Base-by-base conservation (phyloP, 23 red algal genomes). In the Gracilaria gracilis region DNA sequence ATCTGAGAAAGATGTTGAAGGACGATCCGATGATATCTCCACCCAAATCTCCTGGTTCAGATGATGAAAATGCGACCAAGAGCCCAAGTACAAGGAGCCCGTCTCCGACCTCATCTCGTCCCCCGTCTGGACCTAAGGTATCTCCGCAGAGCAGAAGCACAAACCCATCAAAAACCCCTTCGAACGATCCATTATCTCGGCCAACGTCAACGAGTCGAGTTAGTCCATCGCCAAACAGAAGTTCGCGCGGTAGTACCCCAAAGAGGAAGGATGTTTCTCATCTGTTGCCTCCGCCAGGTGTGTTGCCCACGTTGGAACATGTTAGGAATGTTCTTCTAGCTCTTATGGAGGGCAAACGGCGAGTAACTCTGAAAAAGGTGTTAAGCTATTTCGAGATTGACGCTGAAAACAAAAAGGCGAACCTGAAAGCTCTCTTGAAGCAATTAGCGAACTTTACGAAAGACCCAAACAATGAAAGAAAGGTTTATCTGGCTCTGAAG, bases 1-100 rank as follows among this genome's bases (percentile, higher is more conserved):
- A 89, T 50, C 75, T 89, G 0, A 40, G 33, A 34, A 77, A 79
- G 71, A 73, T 89, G 71, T 74, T 89, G n/a, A 89, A 89, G 85
- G 85, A 89, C 34, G 85, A 89, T 21, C 85, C 85, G 42, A 78
- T 80, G 40, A 65, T 50, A 38, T 37, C 74, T 27, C 49, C 38
- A 37, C 85, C 85, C 0, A 42, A 67, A 9, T 79, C 85, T n/a
- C 71, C 74, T 64, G 48, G 44, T 12, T 80, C 70, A 57, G 85
- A 89, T 27, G 62, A 55, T 49, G 71, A 89, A 46, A 50, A 89
- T 24, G 85, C 62, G 53, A 13, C 35, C 9, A 77, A 79, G 29
- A 76, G 49, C 31, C 67, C 70, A 19, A 0, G 47, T 8, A 34
- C 85, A 27, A 46, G 44, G 27, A 73, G 49, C 28, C 70, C 49